These are phyloP conservation scores for Eleusine indica DNA, from an alignment of 176 grass and related monocot species.

Conservation along the genomic window DNA sequence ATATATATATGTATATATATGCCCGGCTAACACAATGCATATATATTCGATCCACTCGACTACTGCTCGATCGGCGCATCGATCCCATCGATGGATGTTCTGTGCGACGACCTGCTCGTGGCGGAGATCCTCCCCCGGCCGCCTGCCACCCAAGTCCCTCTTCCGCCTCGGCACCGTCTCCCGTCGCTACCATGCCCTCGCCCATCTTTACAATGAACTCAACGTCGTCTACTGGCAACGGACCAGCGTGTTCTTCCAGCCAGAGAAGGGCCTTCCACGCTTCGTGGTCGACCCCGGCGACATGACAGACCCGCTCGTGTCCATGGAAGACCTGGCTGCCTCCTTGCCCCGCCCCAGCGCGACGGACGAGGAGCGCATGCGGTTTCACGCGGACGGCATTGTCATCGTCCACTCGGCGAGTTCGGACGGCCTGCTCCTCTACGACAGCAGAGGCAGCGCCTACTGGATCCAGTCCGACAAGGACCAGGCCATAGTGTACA, in stretches of 20 bases:
- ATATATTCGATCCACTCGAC: too few species aligned
- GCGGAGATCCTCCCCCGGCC: not conserved
- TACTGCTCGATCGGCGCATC: too few species aligned
- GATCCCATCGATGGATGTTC: not conserved
- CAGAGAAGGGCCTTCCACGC: not conserved
- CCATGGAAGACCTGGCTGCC: too few species aligned
- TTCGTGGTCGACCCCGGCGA: not conserved
- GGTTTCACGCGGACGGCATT: not conserved
- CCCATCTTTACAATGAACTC: not conserved
- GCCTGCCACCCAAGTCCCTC: conserved; percentile 4
- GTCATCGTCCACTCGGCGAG: too few species aligned
- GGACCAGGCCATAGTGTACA: too few species aligned
- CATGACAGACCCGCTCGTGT: too few species aligned
- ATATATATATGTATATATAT: too few species aligned
- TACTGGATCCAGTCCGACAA: too few species aligned
- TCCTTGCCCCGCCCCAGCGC: too few species aligned
- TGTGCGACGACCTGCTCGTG: not conserved
- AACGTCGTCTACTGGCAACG: not conserved
- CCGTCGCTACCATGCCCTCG: conserved; percentile 8
- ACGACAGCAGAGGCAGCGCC: too few species aligned
- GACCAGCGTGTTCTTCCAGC: conserved; percentile 8
- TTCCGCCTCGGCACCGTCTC: not conserved
- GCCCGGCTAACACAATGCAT: too few species aligned
- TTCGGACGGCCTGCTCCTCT: not conserved
- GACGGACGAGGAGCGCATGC: too few species aligned